Evolutionary conservation across 352 stramenopile genomes (phyloP), one percentile per base, ranked within the genome.

Genomic region (Globisporangium mamillatum): DNA sequence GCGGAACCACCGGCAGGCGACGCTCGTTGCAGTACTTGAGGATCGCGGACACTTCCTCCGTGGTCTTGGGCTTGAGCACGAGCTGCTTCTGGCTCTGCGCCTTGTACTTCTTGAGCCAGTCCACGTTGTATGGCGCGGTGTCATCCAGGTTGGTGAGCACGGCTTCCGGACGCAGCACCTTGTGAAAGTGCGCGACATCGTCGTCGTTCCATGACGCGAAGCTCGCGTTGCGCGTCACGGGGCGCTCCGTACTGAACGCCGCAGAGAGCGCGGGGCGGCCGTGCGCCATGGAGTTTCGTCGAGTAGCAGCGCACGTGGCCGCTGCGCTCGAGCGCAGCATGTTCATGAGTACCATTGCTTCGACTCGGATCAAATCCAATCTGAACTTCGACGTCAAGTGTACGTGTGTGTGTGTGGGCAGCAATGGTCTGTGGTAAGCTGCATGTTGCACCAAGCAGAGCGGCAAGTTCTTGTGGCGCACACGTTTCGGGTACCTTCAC

Each of bases 1-100:
- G 97, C 5, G 97, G 93, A 22, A 99, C 95, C 10, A 99, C 86
- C 0, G 91, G 74, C 34, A 99, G 75, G 8, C 78, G 72, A 50
- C 89, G 78, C 32, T 93, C 73, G 74, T 98, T 86, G 77, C 97
- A 99, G 77, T 99, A 97, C 68, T 84, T 77, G 44, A 99, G 81
- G 25, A 99, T 83, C 20, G 77, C 73, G 1, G 88, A 89, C 38
- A 98, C 88, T 63, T 98, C 78, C 50, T 92, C 82, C 0, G 90
- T 97, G 8, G 80, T 96, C 66, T 90, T 84, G 48, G 93, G 93
- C 36, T 88, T 88, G n/a, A 97, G 77, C 66, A 97, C 92, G 66
- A 97, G 84, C 59, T 88, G 75, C 60, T 81, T 82, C 48, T 54
- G 73, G 67, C 75, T 89, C 48, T 67, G 38, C 10, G 78, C 76